Conservation (phyloP, 2,329 filamentous ascomycete species). For the Bipolaris bicolor region DNA sequence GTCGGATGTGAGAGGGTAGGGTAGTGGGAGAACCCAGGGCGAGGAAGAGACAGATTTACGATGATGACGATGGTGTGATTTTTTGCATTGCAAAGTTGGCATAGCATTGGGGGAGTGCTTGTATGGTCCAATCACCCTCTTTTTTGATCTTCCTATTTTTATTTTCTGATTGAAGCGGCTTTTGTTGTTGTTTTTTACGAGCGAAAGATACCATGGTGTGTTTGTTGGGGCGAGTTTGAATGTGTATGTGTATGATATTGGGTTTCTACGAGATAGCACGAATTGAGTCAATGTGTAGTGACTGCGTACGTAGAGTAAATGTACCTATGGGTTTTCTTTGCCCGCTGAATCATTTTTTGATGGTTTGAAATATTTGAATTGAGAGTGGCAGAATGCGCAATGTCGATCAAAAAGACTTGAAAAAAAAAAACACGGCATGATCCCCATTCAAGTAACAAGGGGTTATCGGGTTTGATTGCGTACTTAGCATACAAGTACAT, state of each 20-base stretch:
- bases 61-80: constrained; percentile 4
- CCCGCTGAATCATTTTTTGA: too few relatives aligned
- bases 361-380: too few relatives aligned
- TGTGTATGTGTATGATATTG: not conserved
- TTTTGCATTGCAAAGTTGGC: constrained; percentile 1
- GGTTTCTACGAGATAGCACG: not conserved
- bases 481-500: too few relatives aligned
- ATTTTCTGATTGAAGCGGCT: not conserved
- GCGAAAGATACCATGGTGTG: constrained; percentile 11
- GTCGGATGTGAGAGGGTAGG: constrained; percentile 10
- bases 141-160: not conserved
- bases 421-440: too few relatives aligned
- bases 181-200: not conserved
- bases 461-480: too few relatives aligned
- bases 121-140: not conserved
- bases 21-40: not conserved
- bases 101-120: not conserved
- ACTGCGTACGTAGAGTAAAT: too few relatives aligned
- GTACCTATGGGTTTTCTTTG: too few relatives aligned
- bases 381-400: too few relatives aligned
- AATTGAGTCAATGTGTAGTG: not conserved
- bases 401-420: too few relatives aligned
- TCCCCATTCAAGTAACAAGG: too few relatives aligned
- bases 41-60: not conserved
- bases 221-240: not conserved